Conservation (phyloP, 2,329 filamentous ascomycete genomes). For the Nectriaceae sp. region DNA sequence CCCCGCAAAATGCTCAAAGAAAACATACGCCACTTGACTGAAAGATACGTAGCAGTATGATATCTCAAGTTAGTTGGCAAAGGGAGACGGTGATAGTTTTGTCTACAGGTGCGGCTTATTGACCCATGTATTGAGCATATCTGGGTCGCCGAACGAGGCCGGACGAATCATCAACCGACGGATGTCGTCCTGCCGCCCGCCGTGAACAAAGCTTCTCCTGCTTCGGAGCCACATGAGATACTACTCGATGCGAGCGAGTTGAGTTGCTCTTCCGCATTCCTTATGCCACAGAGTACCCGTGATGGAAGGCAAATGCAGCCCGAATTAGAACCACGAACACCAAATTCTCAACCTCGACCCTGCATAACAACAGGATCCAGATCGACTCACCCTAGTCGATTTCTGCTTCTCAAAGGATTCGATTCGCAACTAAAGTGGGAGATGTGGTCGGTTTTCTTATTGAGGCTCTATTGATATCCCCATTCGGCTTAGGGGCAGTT, state of each 20-base stretch:
- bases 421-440: not conserved
- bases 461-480: slow-evolving; percentile 29
- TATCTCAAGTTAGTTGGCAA: slow-evolving; percentile 6
- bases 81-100: not conserved
- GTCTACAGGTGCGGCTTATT: slow-evolving; percentile 13
- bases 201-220: too few species aligned
- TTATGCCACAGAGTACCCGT: too few species aligned
- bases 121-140: slow-evolving; percentile 2
- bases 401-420: not conserved
- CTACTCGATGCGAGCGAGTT: too few species aligned
- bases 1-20: slow-evolving; percentile 8
- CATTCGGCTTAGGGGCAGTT: not conserved
- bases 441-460: slow-evolving; percentile 5
- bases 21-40: slow-evolving; percentile 2
- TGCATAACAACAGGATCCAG: not conserved
- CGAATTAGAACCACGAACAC: too few species aligned
- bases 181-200: too few species aligned
- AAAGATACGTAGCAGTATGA: not conserved
- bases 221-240: too few species aligned
- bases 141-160: too few species aligned
- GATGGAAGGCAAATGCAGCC: too few species aligned
- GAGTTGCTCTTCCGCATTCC: too few species aligned
- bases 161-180: too few species aligned
- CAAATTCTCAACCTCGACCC: not conserved
- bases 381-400: not conserved